phyloP scores from a whole-genome alignment of 148 eudicot species.

The Fallopia convolvulus region DNA sequence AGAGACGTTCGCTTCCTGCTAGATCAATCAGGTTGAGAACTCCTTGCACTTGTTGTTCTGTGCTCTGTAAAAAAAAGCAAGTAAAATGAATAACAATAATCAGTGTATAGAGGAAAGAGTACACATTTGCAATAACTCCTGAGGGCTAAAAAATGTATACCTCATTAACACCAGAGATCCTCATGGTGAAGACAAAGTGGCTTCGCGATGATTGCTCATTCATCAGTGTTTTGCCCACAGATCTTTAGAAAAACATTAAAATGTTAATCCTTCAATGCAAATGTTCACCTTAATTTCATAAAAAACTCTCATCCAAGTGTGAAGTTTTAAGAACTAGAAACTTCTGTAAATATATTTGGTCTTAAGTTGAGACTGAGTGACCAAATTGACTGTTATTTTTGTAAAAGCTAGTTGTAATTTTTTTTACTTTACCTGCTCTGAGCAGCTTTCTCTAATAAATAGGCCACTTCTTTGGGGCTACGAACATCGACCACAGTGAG shows the following conservation, averaged over 20 bases:
- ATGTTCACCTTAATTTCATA: neutral
- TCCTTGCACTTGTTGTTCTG: slow-evolving; percentile 95
- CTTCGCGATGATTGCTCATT: slow-evolving; percentile 98
- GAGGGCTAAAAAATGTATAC: slow-evolving; percentile 19
- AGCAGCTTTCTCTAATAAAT: slow-evolving; percentile 82
- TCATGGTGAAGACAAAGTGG: slow-evolving; percentile 88
- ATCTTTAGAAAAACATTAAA: slow-evolving; percentile 29
- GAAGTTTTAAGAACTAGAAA: neutral
- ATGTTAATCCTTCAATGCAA: neutral
- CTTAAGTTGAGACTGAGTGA: too few relatives aligned
- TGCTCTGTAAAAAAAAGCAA: slow-evolving; percentile 39
- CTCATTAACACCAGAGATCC: slow-evolving; percentile 91
- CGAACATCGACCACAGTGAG: slow-evolving; percentile 80
- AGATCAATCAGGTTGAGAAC: slow-evolving; percentile 90
- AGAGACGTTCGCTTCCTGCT: slow-evolving; percentile 97
- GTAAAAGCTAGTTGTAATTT: neutral
- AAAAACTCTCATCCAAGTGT: neutral
- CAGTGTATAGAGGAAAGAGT: neutral
- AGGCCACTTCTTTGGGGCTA: slow-evolving; percentile 80
- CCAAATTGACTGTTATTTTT: neutral
- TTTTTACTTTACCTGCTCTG: slow-evolving; percentile 68
- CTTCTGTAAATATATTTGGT: too few relatives aligned
- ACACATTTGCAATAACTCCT: neutral
- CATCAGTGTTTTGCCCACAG: slow-evolving; percentile 93
- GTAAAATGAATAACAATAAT: neutral